These are phyloP conservation scores for Rutstroemia sp. DNA, from an alignment of 2,329 filamentous ascomycete species.

Conservation along the genomic window DNA sequence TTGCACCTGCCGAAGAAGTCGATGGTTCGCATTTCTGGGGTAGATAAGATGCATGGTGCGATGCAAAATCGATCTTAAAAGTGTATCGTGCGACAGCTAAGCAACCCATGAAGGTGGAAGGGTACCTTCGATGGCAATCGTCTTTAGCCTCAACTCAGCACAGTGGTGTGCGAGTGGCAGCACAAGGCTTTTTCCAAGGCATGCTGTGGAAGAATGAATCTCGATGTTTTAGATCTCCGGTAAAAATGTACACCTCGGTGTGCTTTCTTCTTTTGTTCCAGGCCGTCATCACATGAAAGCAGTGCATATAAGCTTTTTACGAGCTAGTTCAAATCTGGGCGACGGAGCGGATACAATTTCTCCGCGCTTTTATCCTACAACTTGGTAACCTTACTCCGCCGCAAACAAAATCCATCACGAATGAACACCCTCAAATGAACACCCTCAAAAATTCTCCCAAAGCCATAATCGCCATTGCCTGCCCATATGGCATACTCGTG, in stretches of 20 bases:
- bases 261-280: too few relatives aligned
- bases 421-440: constrained; percentile 2
- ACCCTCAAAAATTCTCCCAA: constrained; percentile 62
- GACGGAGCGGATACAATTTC: neutral
- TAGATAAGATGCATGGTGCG: neutral
- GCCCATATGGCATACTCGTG: constrained; percentile 79
- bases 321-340: neutral
- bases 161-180: too few relatives aligned
- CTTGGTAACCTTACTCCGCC: too few relatives aligned
- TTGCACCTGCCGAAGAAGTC: neutral
- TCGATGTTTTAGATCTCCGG: too few relatives aligned
- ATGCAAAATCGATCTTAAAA: neutral
- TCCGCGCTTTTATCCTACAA: neutral
- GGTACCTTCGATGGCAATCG: neutral
- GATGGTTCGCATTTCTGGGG: neutral
- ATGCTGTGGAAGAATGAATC: neutral
- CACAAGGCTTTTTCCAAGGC: neutral
- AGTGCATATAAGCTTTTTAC: neutral
- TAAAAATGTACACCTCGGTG: too few relatives aligned
- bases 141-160: too few relatives aligned
- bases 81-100: neutral
- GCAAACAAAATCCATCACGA: too few relatives aligned
- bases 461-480: constrained; percentile 80
- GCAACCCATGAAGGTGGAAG: neutral
- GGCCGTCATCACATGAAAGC: neutral